Conservation (phyloP, 306 rosid species). For the Dalbergia cultrata region DNA sequence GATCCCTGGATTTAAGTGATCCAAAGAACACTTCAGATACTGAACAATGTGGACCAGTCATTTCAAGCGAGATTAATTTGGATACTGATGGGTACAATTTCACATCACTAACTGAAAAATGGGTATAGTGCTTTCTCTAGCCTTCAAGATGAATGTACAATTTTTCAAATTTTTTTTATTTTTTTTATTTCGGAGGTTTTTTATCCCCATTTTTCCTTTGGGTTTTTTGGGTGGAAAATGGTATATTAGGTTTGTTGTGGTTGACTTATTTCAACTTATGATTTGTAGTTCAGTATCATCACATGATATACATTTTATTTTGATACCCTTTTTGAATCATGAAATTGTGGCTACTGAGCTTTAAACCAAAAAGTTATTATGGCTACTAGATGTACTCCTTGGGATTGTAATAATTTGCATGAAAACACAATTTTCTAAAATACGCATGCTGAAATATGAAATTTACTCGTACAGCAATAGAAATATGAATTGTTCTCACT, state of each 20-base stretch:
- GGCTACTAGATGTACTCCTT: constrained; percentile 16
- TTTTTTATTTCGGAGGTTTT: too few relatives aligned
- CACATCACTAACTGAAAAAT: constrained; percentile 40
- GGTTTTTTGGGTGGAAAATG: background rate
- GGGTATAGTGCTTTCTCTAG: constrained; percentile 58
- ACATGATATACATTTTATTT: constrained; percentile 26
- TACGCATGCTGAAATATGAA: constrained; percentile 29
- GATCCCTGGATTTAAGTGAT: constrained; percentile 52
- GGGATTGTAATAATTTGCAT: constrained; percentile 13
- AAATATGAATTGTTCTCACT: constrained; percentile 36
- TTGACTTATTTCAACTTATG: constrained; percentile 3
- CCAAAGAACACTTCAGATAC: constrained; percentile 47
- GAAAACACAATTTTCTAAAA: background rate
- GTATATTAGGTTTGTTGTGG: constrained; percentile 12
- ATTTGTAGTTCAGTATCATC: constrained; percentile 9
- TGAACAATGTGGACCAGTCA: constrained; percentile 43
- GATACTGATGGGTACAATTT: constrained; percentile 39
- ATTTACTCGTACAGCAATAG: background rate
- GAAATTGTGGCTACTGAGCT: background rate
- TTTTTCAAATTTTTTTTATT: background rate
- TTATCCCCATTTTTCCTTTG: background rate
- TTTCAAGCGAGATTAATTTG: constrained; percentile 47
- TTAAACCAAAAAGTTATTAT: background rate
- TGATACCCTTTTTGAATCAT: constrained; percentile 7
- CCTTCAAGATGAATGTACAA: constrained; percentile 46